Conservation (phyloP, 2,329 filamentous ascomycete species). For the Monosporascus sp. region DNA sequence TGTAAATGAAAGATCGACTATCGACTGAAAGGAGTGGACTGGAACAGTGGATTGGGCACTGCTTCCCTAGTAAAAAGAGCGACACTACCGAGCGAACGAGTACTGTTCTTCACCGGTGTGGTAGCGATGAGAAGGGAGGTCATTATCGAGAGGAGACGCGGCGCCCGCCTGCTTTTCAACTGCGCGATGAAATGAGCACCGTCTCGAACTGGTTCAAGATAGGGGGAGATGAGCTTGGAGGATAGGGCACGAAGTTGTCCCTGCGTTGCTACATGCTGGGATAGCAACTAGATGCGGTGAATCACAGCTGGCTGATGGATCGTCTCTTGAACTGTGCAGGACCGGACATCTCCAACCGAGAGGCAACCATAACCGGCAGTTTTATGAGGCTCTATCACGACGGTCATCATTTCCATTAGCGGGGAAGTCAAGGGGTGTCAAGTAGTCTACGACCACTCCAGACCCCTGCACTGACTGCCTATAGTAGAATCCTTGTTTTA, state of each 20-base stretch:
- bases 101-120: conserved; percentile 11
- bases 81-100: conserved; percentile 7
- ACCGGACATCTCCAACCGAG: not conserved
- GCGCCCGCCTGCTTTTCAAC: not conserved
- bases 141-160: not conserved
- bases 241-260: not conserved
- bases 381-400: not conserved
- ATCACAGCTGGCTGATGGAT: not conserved
- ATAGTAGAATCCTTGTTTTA: not conserved
- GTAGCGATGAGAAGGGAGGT: conserved; percentile 14
- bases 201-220: not conserved
- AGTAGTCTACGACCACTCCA: not conserved
- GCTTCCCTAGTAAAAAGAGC: conserved; percentile 16
- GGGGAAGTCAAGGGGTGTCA: not conserved
- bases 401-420: not conserved
- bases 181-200: no score
- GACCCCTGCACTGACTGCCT: not conserved
- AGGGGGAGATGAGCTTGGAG: not conserved
- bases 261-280: no score
- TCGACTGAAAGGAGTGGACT: conserved; percentile 26
- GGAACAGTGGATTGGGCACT: conserved; percentile 17
- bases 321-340: not conserved
- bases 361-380: not conserved
- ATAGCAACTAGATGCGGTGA: not conserved
- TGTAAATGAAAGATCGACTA: conserved; percentile 12